Evolutionary conservation across 164 flowering plant species (phyloP), one percentile per base, ranked within the genome.

Genomic region (Warburgia ugandensis): DNA sequence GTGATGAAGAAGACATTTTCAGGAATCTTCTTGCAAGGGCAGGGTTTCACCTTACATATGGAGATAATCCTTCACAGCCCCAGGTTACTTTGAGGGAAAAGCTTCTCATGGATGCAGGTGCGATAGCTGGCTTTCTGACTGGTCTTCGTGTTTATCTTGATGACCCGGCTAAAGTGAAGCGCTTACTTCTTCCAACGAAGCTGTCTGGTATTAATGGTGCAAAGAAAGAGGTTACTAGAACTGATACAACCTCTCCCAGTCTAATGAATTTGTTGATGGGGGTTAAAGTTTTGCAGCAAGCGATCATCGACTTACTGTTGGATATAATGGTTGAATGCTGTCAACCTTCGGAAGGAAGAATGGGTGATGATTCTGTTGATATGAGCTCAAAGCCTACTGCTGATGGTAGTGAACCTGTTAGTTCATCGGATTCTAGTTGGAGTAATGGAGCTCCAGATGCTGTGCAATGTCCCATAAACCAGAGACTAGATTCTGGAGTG

Each of bases 281-380:
- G 16, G 96, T 94, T 29, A 89, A 94, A 78, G 96, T 83, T 29
- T 71, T 94, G 70, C 99, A 89, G 70, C 99, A 84, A 69, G 99
- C 97, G 55, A 94, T 94, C 45, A 71, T 89, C 69, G 99, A 94
- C 73, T 65, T 94, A 59, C 87, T 94, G 37, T 53, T 94, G 48
- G 99, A 94, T 72, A 89, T 94, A 62, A 94, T 92, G 99, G 97
- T 92, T 43, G 97, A 92, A 52, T 88, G 97, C 60, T 92, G 99
- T 77, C 94, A 86, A 63, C 99, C 99, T 52, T 84, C 94, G 13
- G 95, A 83, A 69, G 94, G 68, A 63, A 77, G 67, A 55, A 70
- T 68, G 36, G 65, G 62, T 40, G 78, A 67, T 54, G 87, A 76
- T 45, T 71, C 69, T 60, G 71, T 77, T 48, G 78, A 75, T 65